Percentiles rank a stretch among this genome's conserved stretches.
phyloP scores from a whole-genome alignment of 2,329 filamentous ascomycete species.

The Monilinia polystroma region DNA sequence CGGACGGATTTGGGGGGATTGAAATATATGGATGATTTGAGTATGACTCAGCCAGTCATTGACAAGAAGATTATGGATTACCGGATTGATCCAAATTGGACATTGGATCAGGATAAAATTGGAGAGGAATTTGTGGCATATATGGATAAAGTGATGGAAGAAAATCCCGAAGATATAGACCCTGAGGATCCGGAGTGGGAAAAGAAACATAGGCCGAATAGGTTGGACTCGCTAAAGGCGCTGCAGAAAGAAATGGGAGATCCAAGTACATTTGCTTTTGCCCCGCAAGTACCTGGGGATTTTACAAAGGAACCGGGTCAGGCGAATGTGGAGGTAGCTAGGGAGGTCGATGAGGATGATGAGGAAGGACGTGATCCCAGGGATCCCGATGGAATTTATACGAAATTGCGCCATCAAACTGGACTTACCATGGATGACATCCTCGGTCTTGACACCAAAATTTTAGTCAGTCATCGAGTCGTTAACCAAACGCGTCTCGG shows the following conservation, averaged over 20 bases:
- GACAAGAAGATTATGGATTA: conserved; percentile 61
- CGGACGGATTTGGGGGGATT: conserved; percentile 71
- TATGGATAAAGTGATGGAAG: conserved; percentile 32
- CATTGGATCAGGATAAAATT: conserved; percentile 61
- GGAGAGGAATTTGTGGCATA: conserved; percentile 56
- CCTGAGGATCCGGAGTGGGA: conserved; percentile 24
- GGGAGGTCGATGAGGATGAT: conserved; percentile 27
- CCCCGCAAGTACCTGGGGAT: conserved; percentile 34
- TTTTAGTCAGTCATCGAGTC: conserved; percentile 71
- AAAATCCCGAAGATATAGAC: conserved; percentile 26
- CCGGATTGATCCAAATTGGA: conserved; percentile 40
- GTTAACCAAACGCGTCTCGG: conserved; percentile 94
- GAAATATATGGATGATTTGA: conserved; percentile 80
- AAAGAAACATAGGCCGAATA: conserved; percentile 26
- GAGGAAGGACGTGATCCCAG: conserved; percentile 33
- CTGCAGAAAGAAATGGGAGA: conserved; percentile 32
- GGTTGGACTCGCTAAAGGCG: conserved; percentile 30
- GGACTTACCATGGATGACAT: conserved; percentile 55
- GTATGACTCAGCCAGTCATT: conserved; percentile 71
- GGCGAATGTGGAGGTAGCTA: conserved; percentile 19
- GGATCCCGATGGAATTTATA: conserved; percentile 41
- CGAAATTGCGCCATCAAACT: conserved; percentile 48
- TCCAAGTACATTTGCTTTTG: conserved; percentile 27
- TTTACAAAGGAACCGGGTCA: conserved; percentile 25
- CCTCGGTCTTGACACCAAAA: conserved; percentile 62